These are phyloP conservation scores for Alternaria ethzedia DNA, from an alignment of 2,329 filamentous ascomycete species.

Conservation along the genomic window DNA sequence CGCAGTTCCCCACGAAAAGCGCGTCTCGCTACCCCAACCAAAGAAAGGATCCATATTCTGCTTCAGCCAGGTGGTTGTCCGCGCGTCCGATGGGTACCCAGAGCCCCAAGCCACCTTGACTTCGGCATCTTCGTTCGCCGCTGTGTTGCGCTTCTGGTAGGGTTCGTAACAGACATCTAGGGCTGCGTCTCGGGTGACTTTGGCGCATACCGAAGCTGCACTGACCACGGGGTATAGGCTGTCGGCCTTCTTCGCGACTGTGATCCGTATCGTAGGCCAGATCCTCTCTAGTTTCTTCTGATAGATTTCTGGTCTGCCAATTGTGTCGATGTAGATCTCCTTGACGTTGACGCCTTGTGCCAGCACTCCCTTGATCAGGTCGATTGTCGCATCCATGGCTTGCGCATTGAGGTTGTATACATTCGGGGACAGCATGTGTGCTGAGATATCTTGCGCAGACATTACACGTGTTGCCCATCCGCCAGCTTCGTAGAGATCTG, in stretches of 20 bases:
- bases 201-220: constrained; percentile 92
- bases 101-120: constrained; percentile 75
- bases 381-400: constrained; percentile 89
- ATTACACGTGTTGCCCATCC: constrained; percentile 86
- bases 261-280: constrained; percentile 71
- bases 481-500: constrained; percentile 67
- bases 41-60: constrained; percentile 90
- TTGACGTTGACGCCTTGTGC: constrained; percentile 79
- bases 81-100: constrained; percentile 87
- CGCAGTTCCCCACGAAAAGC: constrained; percentile 94
- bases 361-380: constrained; percentile 78
- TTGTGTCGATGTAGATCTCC: constrained; percentile 95
- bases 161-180: constrained; percentile 77
- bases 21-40: constrained; percentile 91
- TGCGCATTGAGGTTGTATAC: constrained; percentile 94
- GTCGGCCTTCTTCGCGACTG: constrained; percentile 77
- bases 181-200: constrained; percentile 91
- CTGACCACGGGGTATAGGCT: constrained; percentile 91
- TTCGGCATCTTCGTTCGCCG: constrained; percentile 41
- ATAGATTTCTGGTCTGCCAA: constrained; percentile 82
- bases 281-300: constrained; percentile 82
- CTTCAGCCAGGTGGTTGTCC: constrained; percentile 82
- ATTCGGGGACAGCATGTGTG: constrained; percentile 73
- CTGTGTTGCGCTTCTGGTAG: constrained; percentile 43
- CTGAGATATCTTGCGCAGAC: constrained; percentile 81